These are phyloP conservation scores for Barnettozyma populi DNA, from an alignment of 805 yeast species.

Conservation along the genomic window DNA sequence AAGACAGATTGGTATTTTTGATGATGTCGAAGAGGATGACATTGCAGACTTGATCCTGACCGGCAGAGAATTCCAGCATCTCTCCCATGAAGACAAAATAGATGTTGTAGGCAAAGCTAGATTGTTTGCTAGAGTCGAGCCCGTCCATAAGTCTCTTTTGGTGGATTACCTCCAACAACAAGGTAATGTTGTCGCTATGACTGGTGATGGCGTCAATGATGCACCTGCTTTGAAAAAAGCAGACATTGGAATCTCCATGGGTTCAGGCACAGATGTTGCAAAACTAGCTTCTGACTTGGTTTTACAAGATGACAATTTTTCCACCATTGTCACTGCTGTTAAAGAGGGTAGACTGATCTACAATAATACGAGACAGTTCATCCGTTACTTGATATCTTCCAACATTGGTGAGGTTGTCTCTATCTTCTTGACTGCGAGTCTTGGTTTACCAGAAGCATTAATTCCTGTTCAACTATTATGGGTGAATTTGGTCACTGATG, in stretches of 20 bases:
- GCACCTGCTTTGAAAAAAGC: conserved; percentile 60
- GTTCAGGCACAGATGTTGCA: conserved; percentile 58
- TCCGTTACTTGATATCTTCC: conserved; percentile 41
- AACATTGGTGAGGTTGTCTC: conserved; percentile 56
- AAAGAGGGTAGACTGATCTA: conserved; percentile 49
- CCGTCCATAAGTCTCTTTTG: conserved; percentile 46
- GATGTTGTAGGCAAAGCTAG: conserved; percentile 41
- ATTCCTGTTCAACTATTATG: conserved; percentile 54
- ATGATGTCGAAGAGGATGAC: conserved; percentile 17
- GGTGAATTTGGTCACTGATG: conserved; percentile 54
- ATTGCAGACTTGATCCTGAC: conserved; percentile 31
- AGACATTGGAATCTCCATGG: conserved; percentile 62
- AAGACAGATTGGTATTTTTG: conserved; percentile 35
- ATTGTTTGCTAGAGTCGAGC: conserved; percentile 51
- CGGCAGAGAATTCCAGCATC: conserved; percentile 31
- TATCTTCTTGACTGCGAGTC: conserved; percentile 47
- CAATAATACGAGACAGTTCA: conserved; percentile 37
- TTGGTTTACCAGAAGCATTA: conserved; percentile 47
- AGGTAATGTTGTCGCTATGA: conserved; percentile 57
- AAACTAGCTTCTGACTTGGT: conserved; percentile 55
- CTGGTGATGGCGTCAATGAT: conserved; percentile 62
- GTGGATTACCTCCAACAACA: conserved; percentile 41
- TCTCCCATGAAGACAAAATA: conserved; percentile 33
- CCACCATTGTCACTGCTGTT: conserved; percentile 51
- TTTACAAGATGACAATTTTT: conserved; percentile 48